Base-by-base conservation (phyloP, 2,329 filamentous ascomycete species). In the Lizonia empirigonia region DNA sequence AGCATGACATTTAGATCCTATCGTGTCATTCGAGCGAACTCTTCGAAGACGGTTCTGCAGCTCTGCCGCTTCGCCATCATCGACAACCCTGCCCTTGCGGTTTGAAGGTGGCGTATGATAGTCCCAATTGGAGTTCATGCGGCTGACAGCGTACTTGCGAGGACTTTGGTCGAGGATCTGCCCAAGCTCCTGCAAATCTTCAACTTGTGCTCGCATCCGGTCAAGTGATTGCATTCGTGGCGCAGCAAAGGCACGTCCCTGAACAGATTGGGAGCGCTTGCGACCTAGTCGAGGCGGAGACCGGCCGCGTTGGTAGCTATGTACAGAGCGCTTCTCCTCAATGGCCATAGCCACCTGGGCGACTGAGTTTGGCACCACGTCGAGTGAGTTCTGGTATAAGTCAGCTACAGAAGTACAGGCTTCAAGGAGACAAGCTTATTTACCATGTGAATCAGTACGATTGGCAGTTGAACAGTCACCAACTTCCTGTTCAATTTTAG, bases 301-400 rank as follows among this genome's bases (percentile, higher is more conserved):
- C 7, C 58, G 62, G 16, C 50, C 41, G 13, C 61, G 60, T 36
- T 59, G 54, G 23, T 62, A 55, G 13, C 36, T 47, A 9, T 65
- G 58, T 19, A 63, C 60, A 27, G 63, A 64, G 42, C 76, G 69
- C 60, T 80, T 81, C 52, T 81, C 78, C 63, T 82, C 79, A 19
- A 82, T 81, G 4, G 80, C 79, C 20, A 79, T 78, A 23, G 80
- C 79, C 2, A 83, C 80, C 65, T 82, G 80, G 5, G 79, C 80
- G 7, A 80, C 77, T 1, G 77, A 78, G 47, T 82, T 83, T 15
- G 81, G 80, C 7, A 82, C 74, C 7, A 83, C 78, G 48, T 83
- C 81, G 34, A 83, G 72, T 0, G 80, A 82, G 54, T 82, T 83
- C 72, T 76, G 16, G 7, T 3, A 5, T n/a, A 42, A 58, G 39